A percentile compares a stretch with the other conserved stretches of the same genome.
phyloP scores from a whole-genome alignment of 768 basidiomycete genomes.

The Lactarius akahatsu region DNA sequence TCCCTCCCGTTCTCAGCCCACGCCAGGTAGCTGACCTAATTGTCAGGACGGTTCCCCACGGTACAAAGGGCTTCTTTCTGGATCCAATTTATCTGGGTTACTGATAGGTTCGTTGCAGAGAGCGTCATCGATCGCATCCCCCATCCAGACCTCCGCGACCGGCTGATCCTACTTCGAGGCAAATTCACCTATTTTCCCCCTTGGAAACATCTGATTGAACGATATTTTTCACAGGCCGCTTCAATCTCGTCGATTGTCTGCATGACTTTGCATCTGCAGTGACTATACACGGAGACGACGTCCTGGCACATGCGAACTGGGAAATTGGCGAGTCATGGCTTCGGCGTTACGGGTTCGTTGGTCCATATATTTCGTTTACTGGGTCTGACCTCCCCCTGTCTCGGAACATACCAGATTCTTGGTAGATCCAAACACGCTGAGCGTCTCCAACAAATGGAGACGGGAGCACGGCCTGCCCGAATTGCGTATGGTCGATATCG shows the following conservation, averaged over 20 bases:
- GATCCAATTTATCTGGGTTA: neutral
- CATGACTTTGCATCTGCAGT: conserved; percentile 67
- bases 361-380: neutral
- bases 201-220: conserved; percentile 5
- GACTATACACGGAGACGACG: conserved; percentile 86
- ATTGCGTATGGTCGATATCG: conserved; percentile 56
- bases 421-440: conserved; percentile 68
- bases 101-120: conserved; percentile 47
- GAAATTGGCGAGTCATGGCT: conserved; percentile 85
- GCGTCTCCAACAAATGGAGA: conserved; percentile 84
- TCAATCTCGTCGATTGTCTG: conserved; percentile 77
- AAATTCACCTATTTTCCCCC: conserved; percentile 1
- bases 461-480: conserved; percentile 77
- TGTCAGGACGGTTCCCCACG: conserved; percentile 74
- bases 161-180: conserved; percentile 88
- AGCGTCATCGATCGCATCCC: conserved; percentile 88
- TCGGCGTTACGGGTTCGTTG: conserved; percentile 70
- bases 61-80: conserved; percentile 41
- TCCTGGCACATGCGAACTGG: conserved; percentile 87
- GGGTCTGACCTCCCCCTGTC: neutral
- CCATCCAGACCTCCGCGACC: conserved; percentile 86
- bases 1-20: neutral
- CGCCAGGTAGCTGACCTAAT: conserved; percentile 18
- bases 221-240: conserved; percentile 53
- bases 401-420: conserved; percentile 56